phyloP scores from a whole-genome alignment of 169 alveolate species.

The Eimeria necatrix region DNA sequence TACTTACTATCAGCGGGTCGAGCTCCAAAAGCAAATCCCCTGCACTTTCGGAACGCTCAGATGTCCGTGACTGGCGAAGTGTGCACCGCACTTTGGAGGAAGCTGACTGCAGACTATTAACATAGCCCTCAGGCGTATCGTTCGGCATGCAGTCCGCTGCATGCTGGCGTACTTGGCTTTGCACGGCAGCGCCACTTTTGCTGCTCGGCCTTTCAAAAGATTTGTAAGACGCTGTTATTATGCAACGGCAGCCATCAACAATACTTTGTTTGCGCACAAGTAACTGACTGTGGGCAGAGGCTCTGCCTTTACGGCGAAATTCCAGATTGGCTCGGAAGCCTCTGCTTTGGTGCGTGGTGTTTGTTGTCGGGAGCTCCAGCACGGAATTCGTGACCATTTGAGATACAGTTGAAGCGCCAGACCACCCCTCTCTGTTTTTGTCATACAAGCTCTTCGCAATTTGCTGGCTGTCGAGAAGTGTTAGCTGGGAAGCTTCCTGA shows the following conservation, averaged over 20 bases:
- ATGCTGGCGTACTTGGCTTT: neutral
- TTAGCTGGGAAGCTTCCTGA: neutral
- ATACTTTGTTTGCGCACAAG: neutral
- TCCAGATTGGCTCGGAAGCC: neutral
- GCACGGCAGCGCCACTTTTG: neutral
- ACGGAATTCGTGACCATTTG: neutral
- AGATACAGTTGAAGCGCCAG: neutral
- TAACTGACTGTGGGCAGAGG: neutral
- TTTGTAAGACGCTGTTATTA: conserved; percentile 10
- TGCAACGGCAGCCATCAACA: conserved; percentile 68
- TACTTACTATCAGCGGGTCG: conserved; percentile 63
- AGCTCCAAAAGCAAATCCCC: conserved; percentile 27
- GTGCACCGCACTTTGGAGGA: too few species aligned
- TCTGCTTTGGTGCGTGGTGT: neutral
- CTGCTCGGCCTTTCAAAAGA: neutral
- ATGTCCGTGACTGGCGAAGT: too few species aligned
- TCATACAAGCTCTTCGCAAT: neutral
- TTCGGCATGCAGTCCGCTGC: neutral
- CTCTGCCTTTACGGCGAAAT: neutral
- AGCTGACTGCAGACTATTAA: neutral
- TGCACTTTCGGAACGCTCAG: too few species aligned
- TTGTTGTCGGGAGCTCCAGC: neutral
- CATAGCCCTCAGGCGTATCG: neutral
- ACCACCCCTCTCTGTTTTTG: neutral
- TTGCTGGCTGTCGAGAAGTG: conserved; percentile 44